phyloP scores from a whole-genome alignment of 441 rosid species.

The Codiaeum variegatum region DNA sequence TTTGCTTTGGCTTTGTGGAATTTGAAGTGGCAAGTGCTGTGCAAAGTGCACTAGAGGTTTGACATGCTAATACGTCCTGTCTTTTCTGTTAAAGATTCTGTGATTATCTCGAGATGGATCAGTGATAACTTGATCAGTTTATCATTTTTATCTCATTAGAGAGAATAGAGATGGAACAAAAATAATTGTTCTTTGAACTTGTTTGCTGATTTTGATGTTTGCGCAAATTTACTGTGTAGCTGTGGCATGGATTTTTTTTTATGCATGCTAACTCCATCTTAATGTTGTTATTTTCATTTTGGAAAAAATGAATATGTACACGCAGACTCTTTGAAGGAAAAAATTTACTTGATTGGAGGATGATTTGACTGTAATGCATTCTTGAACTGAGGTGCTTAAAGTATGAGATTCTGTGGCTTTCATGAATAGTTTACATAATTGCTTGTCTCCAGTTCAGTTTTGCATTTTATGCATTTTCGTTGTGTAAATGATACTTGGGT shows the following conservation, averaged over 20 bases:
- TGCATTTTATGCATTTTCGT: background rate
- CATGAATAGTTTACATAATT: background rate
- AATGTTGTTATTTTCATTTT: background rate
- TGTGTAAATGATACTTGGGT: background rate
- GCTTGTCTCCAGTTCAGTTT: background rate
- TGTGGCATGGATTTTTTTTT: background rate
- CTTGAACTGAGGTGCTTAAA: background rate
- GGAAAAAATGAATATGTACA: background rate
- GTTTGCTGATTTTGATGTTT: background rate
- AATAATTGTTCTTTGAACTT: background rate
- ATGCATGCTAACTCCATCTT: background rate
- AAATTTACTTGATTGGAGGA: background rate
- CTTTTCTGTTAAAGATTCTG: background rate
- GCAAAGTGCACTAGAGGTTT: slow-evolving; percentile 81
- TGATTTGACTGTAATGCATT: background rate
- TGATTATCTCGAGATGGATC: background rate
- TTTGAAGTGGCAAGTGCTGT: slow-evolving; percentile 69
- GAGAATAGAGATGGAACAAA: background rate
- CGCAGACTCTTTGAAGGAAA: background rate
- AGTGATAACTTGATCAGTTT: background rate
- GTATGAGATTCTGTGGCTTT: background rate
- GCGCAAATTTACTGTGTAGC: background rate
- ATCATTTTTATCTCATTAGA: background rate
- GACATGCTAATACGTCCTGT: background rate
- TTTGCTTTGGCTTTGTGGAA: slow-evolving; percentile 87